phyloP scores from a whole-genome alignment of 176 grass and related monocot genomes.

The Carex pumila region DNA sequence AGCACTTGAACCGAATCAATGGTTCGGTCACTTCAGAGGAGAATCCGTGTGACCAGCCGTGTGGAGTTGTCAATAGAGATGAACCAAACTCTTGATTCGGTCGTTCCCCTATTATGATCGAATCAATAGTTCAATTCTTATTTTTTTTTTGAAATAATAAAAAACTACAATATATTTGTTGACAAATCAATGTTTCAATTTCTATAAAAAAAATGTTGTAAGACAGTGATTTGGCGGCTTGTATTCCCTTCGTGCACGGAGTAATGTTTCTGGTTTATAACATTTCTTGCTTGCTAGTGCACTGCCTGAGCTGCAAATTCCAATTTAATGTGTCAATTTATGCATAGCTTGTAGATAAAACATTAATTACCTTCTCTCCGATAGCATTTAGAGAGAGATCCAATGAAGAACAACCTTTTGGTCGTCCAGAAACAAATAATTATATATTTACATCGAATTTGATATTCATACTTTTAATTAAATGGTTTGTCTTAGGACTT shows the following conservation, averaged over 20 bases:
- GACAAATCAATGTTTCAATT: too few species aligned
- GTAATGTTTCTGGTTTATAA: not conserved
- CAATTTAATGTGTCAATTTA: not conserved
- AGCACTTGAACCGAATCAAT: too few species aligned
- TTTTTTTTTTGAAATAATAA: too few species aligned
- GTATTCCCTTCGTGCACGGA: not conserved
- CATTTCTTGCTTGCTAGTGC: not conserved
- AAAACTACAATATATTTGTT: too few species aligned
- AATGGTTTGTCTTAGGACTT: not conserved
- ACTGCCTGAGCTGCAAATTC: not conserved
- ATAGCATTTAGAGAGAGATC: not conserved
- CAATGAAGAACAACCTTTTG: not conserved
- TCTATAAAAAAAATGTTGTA: not conserved
- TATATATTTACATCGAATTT: not conserved
- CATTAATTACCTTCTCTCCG: not conserved
- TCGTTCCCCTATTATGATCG: too few species aligned
- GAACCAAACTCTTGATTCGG: too few species aligned
- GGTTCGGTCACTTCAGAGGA: too few species aligned
- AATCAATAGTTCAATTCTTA: too few species aligned
- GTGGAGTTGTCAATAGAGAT: too few species aligned
- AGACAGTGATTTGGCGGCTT: not conserved
- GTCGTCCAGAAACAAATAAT: not conserved
- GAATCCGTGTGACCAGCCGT: too few species aligned
- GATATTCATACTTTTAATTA: not conserved
- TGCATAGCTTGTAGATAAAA: not conserved